These are phyloP conservation scores for Lachnellula subtilissima DNA, from an alignment of 2,329 filamentous ascomycete genomes.

Conservation along the genomic window DNA sequence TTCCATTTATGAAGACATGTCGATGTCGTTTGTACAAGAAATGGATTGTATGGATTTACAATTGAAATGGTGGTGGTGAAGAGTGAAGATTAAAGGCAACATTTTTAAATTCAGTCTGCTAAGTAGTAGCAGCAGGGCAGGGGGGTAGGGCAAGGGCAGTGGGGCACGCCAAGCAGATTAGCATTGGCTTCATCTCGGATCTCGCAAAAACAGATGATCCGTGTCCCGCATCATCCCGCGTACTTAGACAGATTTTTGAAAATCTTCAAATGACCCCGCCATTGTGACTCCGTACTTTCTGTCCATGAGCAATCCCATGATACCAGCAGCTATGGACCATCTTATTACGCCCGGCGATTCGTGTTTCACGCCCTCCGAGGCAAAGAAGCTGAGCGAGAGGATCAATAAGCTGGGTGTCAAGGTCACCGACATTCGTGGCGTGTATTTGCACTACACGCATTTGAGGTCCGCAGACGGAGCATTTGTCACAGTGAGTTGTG, in stretches of 20 bases:
- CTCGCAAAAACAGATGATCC: neutral
- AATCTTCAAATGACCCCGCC: neutral
- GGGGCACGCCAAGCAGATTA: neutral
- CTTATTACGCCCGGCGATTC: constrained; percentile 24
- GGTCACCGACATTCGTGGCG: constrained; percentile 24
- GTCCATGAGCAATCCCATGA: neutral
- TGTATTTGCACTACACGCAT: constrained; percentile 30
- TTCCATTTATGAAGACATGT: constrained; percentile 2
- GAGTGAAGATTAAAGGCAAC: neutral
- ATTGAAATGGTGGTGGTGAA: neutral
- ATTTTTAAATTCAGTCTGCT: neutral
- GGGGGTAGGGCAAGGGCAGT: no score
- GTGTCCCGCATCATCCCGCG: neutral
- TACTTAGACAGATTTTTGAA: neutral
- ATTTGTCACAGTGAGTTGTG: constrained; percentile 3
- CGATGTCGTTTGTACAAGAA: constrained; percentile 8
- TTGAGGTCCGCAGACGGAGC: constrained; percentile 16
- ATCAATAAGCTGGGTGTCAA: constrained; percentile 18
- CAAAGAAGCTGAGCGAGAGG: constrained; percentile 23
- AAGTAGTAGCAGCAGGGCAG: neutral
- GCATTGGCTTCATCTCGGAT: neutral
- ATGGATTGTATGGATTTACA: neutral
- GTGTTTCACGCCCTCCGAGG: constrained; percentile 28
- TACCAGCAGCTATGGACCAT: neutral
- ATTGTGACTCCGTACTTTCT: neutral